Evolutionary conservation across 129 eudicot species (phyloP), one percentile per base, ranked within the genome.

Genomic region (Chrysanthemum lavandulifolium): DNA sequence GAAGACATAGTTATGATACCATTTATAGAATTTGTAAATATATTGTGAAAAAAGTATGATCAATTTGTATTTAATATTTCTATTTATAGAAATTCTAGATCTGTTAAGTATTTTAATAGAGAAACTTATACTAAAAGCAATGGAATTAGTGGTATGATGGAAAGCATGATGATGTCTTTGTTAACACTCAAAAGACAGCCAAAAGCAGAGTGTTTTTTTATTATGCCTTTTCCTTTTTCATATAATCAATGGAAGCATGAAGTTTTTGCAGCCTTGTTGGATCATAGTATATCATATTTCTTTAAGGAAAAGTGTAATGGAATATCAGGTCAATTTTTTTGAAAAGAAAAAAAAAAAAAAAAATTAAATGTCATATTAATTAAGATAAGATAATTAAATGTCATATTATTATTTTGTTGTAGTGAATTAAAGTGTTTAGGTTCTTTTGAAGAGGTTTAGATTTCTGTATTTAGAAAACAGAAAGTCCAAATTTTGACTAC

Each of bases 161-260:
- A 66, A 31, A 29, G 31, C 77, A 63, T 73, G 54, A 73, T 73
- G 27, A 60, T 58, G 82, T 55, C 82, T 71, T 64, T 78, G 73
- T 29, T 61, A 58, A 71, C 72, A 78, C 82, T 71, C 82, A 45
- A 71, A 71, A 71, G 54, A 71, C 72, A 71, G 64, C 61, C 67
- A 63, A 78, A 78, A 78, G 67, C 77, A 58, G 29, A 5, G 18
- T 53, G 36, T 40, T 71, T 47, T 27, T 48, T 21, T 76, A 3
- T 13, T 55, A 2, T 40, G 0, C 47, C 7, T 40, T 49, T 29
- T 60, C 13, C 14, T 49, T 56, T 49, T 51, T 70, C 18, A 19
- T 27, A 51, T 52, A 61, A 77, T 69, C 54, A 61, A 70, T 69
- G 65, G 19, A 72, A 64, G 82, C 82, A 71, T 78, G 68, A 71